These are phyloP conservation scores for Polyplosphaeria fusca DNA, from an alignment of 495 filamentous ascomycete species.

Conservation along the genomic window DNA sequence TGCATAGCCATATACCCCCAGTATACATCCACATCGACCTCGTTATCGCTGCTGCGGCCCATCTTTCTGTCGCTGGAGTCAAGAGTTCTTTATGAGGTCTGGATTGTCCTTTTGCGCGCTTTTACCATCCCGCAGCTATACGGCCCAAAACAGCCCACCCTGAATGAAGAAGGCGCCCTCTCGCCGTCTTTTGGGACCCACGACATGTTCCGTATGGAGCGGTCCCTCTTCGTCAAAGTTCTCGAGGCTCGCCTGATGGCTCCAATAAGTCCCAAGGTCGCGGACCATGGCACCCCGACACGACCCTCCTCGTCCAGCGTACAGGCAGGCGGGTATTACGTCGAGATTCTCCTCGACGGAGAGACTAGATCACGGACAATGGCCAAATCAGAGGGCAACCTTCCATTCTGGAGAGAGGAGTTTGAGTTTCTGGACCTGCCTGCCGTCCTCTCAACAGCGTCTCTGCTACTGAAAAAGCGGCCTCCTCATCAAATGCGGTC, in stretches of 20 bases:
- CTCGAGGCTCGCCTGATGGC: slow-evolving; percentile 58
- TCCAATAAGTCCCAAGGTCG: slow-evolving; percentile 33
- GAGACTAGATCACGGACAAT: slow-evolving; percentile 84
- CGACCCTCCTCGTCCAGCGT: slow-evolving; percentile 13
- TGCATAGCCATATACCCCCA: slow-evolving; percentile 89
- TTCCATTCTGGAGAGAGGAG: slow-evolving; percentile 93
- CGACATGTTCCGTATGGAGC: slow-evolving; percentile 67
- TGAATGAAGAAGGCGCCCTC: slow-evolving; percentile 38
- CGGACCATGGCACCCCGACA: slow-evolving; percentile 14
- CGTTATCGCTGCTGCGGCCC: slow-evolving; percentile 63
- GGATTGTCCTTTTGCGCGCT: slow-evolving; percentile 89
- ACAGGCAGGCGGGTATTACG: slow-evolving; percentile 58
- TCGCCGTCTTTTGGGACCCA: slow-evolving; percentile 34
- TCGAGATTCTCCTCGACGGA: slow-evolving; percentile 87
- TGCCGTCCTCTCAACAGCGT: slow-evolving; percentile 69
- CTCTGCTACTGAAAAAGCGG: slow-evolving; percentile 77
- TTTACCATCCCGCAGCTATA: slow-evolving; percentile 95
- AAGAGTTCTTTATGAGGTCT: slow-evolving; percentile 88
- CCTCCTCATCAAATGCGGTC: slow-evolving; percentile 40
- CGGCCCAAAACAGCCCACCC: slow-evolving; percentile 49
- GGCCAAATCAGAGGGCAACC: slow-evolving; percentile 73
- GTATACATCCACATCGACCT: slow-evolving; percentile 65
- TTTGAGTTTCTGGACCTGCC: slow-evolving; percentile 85
- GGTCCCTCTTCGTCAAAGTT: slow-evolving; percentile 56
- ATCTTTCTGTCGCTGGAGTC: slow-evolving; percentile 85